Evolutionary conservation across 192 early-diverging fungal genomes (phyloP), one percentile per base, ranked within the genome.

Genomic region (Phlyctochytrium bullatum): DNA sequence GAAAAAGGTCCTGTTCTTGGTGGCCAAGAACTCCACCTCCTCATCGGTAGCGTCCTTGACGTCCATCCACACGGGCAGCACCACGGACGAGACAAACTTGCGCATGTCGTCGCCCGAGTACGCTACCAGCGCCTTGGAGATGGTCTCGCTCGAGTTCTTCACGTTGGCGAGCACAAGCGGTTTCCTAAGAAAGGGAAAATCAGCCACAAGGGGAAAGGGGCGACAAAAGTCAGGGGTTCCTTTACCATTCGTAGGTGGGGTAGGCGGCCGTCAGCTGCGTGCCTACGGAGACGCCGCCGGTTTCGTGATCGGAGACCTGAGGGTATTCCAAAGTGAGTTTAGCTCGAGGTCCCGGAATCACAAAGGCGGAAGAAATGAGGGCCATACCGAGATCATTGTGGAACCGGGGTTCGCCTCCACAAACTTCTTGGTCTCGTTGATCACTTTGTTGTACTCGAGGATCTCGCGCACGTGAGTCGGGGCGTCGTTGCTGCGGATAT

Each of bases 391-490:
- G 35, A 99, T 91, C 86, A 99, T 79, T 35, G 97, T 80, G 0
- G 94, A 96, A 66, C 57, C 61, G 1, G 91, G 89, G 74, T 97
- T 82, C 4, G 74, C 64, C 36, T 90, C 83, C 27, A 97, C 88
- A 74, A 81, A 99, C n/a, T 85, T 68, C 59, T 86, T 89, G 34
- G 93, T 91, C 27, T 83, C 75, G 1, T 69, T 62, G 20, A 98
- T 71, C 0, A 91, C 86, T 12, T 90, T 76, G 74, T 97, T 88
- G 78, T 97, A 99, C 1, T 87, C 92, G 10, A 94, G 72, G 59
- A 97, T 96, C 27, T 99, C 97, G 69, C 90, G 90, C 14, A 92
- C 81, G 70, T 99, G 97, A 0, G 93, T 79, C 3, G 91, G 92
- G 10, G 95, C 88, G 73, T 99, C 97, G 74, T 98, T 98, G 65